These are phyloP conservation scores for Xerocomus potaroensis DNA, from an alignment of 768 basidiomycete species.

Conservation along the genomic window DNA sequence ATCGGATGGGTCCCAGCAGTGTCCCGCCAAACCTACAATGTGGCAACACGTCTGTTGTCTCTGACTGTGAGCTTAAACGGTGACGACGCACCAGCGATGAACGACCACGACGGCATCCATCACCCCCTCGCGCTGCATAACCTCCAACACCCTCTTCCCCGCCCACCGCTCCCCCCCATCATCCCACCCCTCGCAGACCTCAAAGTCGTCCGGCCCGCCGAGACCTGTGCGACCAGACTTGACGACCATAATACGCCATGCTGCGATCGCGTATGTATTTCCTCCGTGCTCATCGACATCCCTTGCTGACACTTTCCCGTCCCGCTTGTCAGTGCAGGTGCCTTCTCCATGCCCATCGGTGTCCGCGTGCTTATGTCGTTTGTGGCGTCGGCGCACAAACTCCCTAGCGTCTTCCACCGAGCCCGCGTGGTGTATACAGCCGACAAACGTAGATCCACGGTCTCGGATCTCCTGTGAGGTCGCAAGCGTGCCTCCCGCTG, in stretches of 20 bases:
- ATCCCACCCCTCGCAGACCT: slow-evolving; percentile 52
- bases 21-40: slow-evolving; percentile 82
- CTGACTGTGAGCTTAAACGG: no score
- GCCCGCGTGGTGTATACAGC: slow-evolving; percentile 53
- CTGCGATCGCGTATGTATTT: slow-evolving; percentile 70
- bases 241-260: slow-evolving; percentile 75
- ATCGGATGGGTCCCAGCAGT: slow-evolving; percentile 70
- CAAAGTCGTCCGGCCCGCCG: slow-evolving; percentile 72
- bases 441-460: slow-evolving; percentile 69
- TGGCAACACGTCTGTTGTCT: no score
- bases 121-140: slow-evolving; percentile 65
- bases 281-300: no score
- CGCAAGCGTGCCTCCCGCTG: slow-evolving; percentile 31
- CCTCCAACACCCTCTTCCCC: slow-evolving; percentile 55
- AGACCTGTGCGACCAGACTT: slow-evolving; percentile 64
- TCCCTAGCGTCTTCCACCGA: slow-evolving; percentile 48
- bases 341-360: neutral
- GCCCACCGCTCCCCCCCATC: slow-evolving; percentile 82
- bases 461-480: slow-evolving; percentile 75
- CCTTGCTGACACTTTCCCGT: no score
- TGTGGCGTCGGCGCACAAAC: slow-evolving; percentile 26
- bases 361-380: neutral
- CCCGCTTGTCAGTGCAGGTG: neutral
- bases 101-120: slow-evolving; percentile 80
- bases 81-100: slow-evolving; percentile 67